These are phyloP conservation scores for Scenedesmus sp. DNA, from an alignment of 163 green algal genomes.

Conservation along the genomic window DNA sequence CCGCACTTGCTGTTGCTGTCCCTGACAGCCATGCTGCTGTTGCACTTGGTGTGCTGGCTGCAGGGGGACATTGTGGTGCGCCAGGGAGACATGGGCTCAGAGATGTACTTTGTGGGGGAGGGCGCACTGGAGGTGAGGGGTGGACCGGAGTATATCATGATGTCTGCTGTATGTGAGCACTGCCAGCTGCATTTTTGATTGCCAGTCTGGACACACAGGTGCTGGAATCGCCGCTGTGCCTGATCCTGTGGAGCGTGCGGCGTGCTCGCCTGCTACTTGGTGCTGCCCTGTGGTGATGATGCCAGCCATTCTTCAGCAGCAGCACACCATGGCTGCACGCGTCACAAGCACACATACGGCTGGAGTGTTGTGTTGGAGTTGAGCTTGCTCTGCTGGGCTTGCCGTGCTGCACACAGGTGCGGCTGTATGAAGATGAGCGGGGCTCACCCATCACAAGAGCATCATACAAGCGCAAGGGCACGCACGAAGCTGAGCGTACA, in stretches of 20 bases:
- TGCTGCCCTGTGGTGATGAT: too few species aligned
- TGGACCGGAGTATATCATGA: neutral
- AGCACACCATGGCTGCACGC: too few species aligned
- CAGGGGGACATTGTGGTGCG: slow-evolving; percentile 61
- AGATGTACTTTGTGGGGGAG: slow-evolving; percentile 66
- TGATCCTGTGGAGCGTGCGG: too few species aligned
- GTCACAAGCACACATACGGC: too few species aligned
- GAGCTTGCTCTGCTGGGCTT: neutral
- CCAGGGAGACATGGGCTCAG: slow-evolving; percentile 57
- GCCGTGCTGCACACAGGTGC: slow-evolving; percentile 32
- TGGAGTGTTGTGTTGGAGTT: neutral
- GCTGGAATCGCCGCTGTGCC: too few species aligned
- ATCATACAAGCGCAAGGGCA: slow-evolving; percentile 11
- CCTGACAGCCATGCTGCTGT: neutral
- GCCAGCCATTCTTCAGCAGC: too few species aligned
- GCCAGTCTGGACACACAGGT: too few species aligned
- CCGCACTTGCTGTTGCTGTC: neutral
- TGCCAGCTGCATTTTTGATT: neutral
- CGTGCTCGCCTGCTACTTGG: too few species aligned
- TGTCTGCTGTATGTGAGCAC: neutral
- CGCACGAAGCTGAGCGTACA: neutral
- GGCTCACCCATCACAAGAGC: slow-evolving; percentile 28
- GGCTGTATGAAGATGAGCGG: slow-evolving; percentile 43
- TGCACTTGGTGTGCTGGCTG: neutral
- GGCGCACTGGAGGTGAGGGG: slow-evolving; percentile 57